Base-by-base conservation (phyloP, 208 protist genomes). In the Leishmania braziliensis region DNA sequence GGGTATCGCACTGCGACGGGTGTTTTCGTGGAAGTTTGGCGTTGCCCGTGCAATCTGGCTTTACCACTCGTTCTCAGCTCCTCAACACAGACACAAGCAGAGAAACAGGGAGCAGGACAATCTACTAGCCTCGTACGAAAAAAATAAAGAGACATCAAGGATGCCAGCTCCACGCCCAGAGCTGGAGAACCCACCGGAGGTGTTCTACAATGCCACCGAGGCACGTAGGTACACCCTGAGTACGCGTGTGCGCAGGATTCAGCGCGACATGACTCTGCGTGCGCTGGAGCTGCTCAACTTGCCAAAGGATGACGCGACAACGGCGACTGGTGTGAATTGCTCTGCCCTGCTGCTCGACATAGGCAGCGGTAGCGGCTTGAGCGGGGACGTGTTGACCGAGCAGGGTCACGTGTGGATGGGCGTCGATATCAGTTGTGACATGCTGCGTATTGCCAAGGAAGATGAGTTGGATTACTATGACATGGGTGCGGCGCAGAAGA, bases 341-440 rank as follows among this genome's bases (percentile, higher is more conserved):
- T 79, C 82, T 10, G 88, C 90, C 10, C 81, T 99, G 29, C 80
- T 99, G 39, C 93, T 99, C 2, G 99, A 99, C 87, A 92, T 99
- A 58, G 99, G 99, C 63, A 99, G 99, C 85, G 99, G 99, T 36
- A 99, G 98, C 68, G 99, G 99, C 0, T 83, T 99, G 43, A 99
- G 97, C 83, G 99, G 99, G 3, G 93, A 99, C 56, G 96, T 98
- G n/a, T 75, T 99, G 20, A 93, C 92, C 1, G 94, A 98, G 70
- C 46, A 86, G 50, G 99, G 99, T 16, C 98, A 99, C 89, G 70
- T 89, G 16, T 99, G 98, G 98, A 84, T 99, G n/a, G 99, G 99
- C 9, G 88, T 98, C 12, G 99, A 99, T 81, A 99, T 99, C 80
- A 98, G 92, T 63, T 68, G 56, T 0, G 90, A 96, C 78, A 99